phyloP scores from a whole-genome alignment of 495 filamentous ascomycete species.

The Penicillium canescens region DNA sequence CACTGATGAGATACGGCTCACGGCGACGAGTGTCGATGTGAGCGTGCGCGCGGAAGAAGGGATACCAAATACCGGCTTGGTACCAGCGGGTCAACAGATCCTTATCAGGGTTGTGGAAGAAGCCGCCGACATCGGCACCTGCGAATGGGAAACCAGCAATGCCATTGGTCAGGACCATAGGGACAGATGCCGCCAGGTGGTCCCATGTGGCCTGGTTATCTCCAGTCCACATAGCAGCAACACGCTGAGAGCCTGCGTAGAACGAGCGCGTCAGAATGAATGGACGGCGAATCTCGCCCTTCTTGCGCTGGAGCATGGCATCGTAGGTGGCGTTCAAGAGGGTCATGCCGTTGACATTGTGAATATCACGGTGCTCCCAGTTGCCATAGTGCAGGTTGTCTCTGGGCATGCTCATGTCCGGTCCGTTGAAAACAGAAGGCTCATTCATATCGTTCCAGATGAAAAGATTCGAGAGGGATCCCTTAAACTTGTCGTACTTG shows the following conservation, averaged over 20 bases:
- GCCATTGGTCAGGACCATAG: conserved; percentile 90
- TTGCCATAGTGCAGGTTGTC: conserved; percentile 89
- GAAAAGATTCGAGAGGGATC: conserved; percentile 78
- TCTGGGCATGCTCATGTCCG: conserved; percentile 94
- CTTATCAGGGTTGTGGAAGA: conserved; percentile 94
- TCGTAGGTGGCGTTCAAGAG: conserved; percentile 91
- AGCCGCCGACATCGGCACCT: conserved; percentile 94
- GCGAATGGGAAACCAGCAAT: conserved; percentile 93
- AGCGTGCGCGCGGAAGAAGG: conserved; percentile 97
- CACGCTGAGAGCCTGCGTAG: conserved; percentile 84
- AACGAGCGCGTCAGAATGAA: conserved; percentile 93
- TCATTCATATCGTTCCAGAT: conserved; percentile 99
- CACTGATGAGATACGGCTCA: conserved; percentile 86
- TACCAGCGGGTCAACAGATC: conserved; percentile 94
- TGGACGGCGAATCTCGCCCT: conserved; percentile 74
- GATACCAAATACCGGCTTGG: conserved; percentile 95
- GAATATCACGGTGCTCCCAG: conserved; percentile 97
- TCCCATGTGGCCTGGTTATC: conserved; percentile 94
- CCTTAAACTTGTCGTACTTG: conserved; percentile 83
- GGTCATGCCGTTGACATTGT: conserved; percentile 93
- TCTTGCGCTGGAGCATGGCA: conserved; percentile 76
- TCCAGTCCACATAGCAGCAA: conserved; percentile 97
- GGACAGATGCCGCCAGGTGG: conserved; percentile 81
- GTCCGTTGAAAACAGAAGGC: conserved; percentile 97
- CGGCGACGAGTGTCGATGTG: conserved; percentile 94